Conservation (phyloP, 768 basidiomycete species). For the Leucosporidium creatinivorum region DNA sequence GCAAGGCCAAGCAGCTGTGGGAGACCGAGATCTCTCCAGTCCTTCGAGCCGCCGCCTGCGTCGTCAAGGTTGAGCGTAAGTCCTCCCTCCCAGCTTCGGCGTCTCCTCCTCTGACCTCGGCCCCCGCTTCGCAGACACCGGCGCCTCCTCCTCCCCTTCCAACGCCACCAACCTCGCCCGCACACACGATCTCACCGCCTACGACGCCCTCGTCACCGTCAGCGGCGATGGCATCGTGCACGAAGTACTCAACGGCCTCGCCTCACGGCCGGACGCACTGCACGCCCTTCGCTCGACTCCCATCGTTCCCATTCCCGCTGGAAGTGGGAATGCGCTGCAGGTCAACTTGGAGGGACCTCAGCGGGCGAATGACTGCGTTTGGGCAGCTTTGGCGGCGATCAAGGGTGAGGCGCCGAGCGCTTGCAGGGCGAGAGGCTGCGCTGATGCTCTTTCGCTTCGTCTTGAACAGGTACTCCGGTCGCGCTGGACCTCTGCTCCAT, state of each 20-base stretch:
- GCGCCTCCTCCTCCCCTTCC: conserved; percentile 37
- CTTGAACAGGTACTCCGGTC: conserved; percentile 57
- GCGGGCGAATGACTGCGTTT: not conserved
- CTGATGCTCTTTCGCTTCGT: not conserved
- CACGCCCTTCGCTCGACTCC: conserved; percentile 57
- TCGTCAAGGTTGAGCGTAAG: too few species aligned
- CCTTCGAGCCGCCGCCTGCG: too few species aligned
- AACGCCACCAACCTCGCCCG: conserved; percentile 22
- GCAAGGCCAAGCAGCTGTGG: too few species aligned
- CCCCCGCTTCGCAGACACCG: conserved; percentile 37
- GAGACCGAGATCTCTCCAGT: too few species aligned
- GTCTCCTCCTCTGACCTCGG: not conserved
- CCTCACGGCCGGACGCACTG: conserved; percentile 54
- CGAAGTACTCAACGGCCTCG: conserved; percentile 76
- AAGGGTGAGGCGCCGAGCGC: conserved; percentile 56
- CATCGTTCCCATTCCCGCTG: conserved; percentile 66
- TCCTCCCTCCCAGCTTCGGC: too few species aligned
- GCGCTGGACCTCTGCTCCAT: conserved; percentile 69
- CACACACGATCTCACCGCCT: conserved; percentile 45
- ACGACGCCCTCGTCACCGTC: conserved; percentile 64
- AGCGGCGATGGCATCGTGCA: conserved; percentile 80
- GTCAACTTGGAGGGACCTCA: conserved; percentile 17
- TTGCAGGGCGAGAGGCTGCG: not conserved
- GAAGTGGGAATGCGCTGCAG: conserved; percentile 26
- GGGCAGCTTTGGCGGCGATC: conserved; percentile 66